These are phyloP conservation scores for Endotrypanum monterogeii DNA, from an alignment of 208 protist genomes.

Conservation along the genomic window DNA sequence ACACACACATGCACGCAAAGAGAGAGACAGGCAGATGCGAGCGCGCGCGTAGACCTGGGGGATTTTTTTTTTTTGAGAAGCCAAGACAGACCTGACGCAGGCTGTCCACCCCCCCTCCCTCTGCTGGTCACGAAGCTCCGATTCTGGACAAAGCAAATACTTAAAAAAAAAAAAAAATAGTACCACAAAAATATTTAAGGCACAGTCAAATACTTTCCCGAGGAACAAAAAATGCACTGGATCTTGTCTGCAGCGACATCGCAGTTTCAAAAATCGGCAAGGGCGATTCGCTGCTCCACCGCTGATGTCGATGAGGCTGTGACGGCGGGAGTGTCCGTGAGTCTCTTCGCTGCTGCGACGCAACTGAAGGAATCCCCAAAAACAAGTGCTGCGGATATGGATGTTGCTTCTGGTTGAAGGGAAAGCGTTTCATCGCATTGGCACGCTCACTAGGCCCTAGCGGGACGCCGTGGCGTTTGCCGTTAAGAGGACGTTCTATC, in stretches of 20 bases:
- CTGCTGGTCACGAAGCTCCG: too few relatives aligned
- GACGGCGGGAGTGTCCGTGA: not conserved
- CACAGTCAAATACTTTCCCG: not conserved
- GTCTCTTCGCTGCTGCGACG: not conserved
- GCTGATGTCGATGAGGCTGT: not conserved
- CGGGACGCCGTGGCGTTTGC: not conserved
- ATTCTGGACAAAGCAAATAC: too few relatives aligned
- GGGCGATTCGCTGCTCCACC: not conserved
- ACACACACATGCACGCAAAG: slow-evolving; percentile 2
- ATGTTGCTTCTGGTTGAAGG: not conserved
- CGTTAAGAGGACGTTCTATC: too few relatives aligned
- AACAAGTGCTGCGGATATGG: not conserved
- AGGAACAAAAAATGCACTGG: not conserved
- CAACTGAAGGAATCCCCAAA: not conserved
- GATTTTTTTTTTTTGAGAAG: not conserved
- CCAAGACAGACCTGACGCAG: not conserved
- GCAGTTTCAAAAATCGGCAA: not conserved
- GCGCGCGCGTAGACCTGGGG: not conserved
- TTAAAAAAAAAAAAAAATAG: too few relatives aligned
- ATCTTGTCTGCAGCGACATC: not conserved
- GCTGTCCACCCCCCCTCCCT: not conserved
- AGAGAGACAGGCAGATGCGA: not conserved
- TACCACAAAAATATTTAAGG: not conserved
- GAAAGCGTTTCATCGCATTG: not conserved
- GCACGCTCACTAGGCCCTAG: not conserved